Evolutionary conservation across 352 stramenopile genomes (phyloP).

Genomic region (Phytophthora pini): DNA sequence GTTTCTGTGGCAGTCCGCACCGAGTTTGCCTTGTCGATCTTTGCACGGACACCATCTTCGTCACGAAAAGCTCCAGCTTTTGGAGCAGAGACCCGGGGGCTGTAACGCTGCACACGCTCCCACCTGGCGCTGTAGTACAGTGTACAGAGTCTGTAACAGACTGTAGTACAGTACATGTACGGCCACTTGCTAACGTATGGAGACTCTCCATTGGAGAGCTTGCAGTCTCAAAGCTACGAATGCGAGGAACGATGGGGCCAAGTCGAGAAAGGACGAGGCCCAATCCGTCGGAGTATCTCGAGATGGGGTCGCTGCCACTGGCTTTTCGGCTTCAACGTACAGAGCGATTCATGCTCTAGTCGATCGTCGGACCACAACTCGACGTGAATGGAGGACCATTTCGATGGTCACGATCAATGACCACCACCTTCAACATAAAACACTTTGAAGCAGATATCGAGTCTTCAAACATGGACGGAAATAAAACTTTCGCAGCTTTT

Average conservation of each 20-base stretch:
- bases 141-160: no score
- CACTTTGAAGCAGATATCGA: no score
- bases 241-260: constrained; percentile 10
- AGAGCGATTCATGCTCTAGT: background rate
- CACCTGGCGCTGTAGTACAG: background rate
- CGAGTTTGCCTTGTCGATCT: constrained; percentile 3
- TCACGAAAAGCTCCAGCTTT: constrained; percentile 21
- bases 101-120: constrained; percentile 21
- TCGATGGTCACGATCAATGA: constrained; percentile 7
- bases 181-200: background rate
- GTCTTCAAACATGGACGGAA: no score
- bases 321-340: constrained; percentile 24
- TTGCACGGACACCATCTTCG: constrained; percentile 7
- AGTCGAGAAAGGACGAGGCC: constrained; percentile 11
- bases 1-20: background rate
- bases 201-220: background rate
- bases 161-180: no score
- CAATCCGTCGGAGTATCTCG: constrained; percentile 28
- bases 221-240: constrained; percentile 9
- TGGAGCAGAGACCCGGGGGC: constrained; percentile 19
- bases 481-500: no score
- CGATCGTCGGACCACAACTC: constrained; percentile 32
- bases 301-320: constrained; percentile 32
- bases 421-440: background rate
- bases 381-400: constrained; percentile 11